Conservation (phyloP, 257 asterid genomes). For the Lycium ferocissimum region DNA sequence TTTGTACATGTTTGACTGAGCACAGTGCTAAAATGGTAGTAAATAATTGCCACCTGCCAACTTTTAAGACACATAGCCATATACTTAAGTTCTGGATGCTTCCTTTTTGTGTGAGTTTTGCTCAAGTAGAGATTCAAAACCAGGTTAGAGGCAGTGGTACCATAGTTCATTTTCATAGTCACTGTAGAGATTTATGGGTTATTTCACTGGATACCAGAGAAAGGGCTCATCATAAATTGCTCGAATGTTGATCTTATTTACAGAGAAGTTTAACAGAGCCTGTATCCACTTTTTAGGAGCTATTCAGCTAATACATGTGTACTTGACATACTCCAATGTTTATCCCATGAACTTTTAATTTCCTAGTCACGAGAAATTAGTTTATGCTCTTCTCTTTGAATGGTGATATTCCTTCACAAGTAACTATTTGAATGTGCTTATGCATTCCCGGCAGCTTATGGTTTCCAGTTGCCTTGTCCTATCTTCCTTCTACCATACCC, state of each 20-base stretch:
- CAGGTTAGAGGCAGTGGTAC: neutral
- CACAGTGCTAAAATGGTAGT: too few species aligned
- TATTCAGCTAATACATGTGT: neutral
- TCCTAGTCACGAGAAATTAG: too few species aligned
- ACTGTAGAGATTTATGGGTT: neutral
- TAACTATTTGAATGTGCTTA: neutral
- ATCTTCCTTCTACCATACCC: neutral
- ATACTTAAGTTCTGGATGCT: too few species aligned
- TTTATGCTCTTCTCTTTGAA: neutral
- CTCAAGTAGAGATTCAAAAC: too few species aligned
- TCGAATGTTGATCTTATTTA: neutral
- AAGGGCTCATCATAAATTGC: neutral
- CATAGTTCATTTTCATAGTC: too few species aligned
- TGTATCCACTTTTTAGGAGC: neutral
- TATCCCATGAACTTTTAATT: neutral
- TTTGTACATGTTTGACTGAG: too few species aligned
- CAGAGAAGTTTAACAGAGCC: neutral
- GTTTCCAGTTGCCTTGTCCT: neutral
- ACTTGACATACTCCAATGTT: neutral
- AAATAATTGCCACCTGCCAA: too few species aligned
- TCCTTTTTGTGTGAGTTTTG: too few species aligned
- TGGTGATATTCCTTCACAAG: neutral
- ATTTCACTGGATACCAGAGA: neutral
- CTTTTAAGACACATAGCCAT: too few species aligned
- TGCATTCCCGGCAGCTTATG: neutral